Percentiles rank a stretch among this genome's conserved stretches.
Conservation (phyloP, 2,329 filamentous ascomycete genomes). For the Stemphylium beticola region DNA sequence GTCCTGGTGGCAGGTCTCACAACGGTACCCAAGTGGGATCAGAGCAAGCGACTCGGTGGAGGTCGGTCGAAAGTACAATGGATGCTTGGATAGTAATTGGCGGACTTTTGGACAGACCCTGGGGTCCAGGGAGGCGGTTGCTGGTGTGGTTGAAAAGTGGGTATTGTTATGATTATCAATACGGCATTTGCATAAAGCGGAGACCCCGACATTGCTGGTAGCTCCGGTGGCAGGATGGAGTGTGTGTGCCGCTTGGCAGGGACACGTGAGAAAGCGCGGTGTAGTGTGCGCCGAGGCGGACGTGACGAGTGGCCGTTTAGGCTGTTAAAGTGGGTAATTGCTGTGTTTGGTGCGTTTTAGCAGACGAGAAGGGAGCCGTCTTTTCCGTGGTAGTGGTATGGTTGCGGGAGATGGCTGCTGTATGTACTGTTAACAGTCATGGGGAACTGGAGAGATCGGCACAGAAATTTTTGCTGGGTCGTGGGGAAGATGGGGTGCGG, state of each 20-base stretch:
- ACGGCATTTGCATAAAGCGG: constrained; percentile 9
- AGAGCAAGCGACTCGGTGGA: constrained; percentile 5
- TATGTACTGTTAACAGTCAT: not conserved
- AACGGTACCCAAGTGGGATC: constrained; percentile 7
- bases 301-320: not conserved
- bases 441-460: constrained; percentile 11
- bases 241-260: constrained; percentile 8
- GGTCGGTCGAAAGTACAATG: not conserved
- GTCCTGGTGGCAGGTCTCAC: constrained; percentile 6
- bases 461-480: not conserved
- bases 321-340: constrained; percentile 1
- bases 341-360: constrained; percentile 6
- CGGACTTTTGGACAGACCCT: constrained; percentile 3
- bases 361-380: constrained; percentile 4
- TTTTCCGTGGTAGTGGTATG: constrained; percentile 9
- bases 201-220: constrained; percentile 5
- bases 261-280: constrained; percentile 8
- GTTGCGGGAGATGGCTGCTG: not conserved
- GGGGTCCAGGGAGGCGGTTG: not conserved
- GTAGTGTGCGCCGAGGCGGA: constrained; percentile 2
- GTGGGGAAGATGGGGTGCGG: not conserved
- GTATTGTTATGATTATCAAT: constrained; percentile 9
- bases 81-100: constrained; percentile 5
- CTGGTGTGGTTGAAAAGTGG: constrained; percentile 3
- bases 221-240: constrained; percentile 4